Base-by-base conservation (phyloP, 768 basidiomycete genomes). In the Tylopilus balloui region DNA sequence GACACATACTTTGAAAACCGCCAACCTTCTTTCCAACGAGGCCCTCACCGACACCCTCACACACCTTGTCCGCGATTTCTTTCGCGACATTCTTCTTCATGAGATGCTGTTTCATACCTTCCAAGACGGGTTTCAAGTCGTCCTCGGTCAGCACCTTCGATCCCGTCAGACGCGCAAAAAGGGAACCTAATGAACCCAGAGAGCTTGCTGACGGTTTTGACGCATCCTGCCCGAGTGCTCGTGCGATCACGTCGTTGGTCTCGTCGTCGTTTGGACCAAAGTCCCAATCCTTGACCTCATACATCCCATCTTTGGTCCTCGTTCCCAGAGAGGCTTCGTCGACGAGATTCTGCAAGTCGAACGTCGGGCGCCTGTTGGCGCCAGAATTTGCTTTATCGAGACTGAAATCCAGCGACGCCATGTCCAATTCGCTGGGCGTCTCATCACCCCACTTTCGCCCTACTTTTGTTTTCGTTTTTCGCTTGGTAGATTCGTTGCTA, bases 61-160 rank as follows among this genome's bases (percentile, higher is more conserved):
- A 95, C 11, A 99, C 81, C 66, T 93, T 92, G 53, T 94, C 92
- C 12, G 94, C 78, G 54, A 98, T 97, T 51, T 94, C 92, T 68
- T 83, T 89, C 4, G 96, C 96, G 5, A 99, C 96, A 61, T 99
- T 99, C 76, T 98, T 98, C 71, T 87, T 83, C 93, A 97, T 97
- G 38, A 99, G 75, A 68, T 97, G 95, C 52, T 94, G 91, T 67
- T 95, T 93, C 93, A 98, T 98, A 15, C 83, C 89, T 43, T 86
- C 86, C 38, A 98, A 65, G 1, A 95, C 88, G 8, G 95, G 95
- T 56, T 80, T 80, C 46, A 98, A 68, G 65, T 98, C 95, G 32
- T 80, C 76, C 47, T 89, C 79, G 1, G 86, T 87, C 47, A 99
- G 71, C 2, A 83, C 74, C 68, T 92, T 94, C 21, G 83, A 83